Conservation (phyloP, 148 eudicot genomes). For the Arbutus unedo region DNA sequence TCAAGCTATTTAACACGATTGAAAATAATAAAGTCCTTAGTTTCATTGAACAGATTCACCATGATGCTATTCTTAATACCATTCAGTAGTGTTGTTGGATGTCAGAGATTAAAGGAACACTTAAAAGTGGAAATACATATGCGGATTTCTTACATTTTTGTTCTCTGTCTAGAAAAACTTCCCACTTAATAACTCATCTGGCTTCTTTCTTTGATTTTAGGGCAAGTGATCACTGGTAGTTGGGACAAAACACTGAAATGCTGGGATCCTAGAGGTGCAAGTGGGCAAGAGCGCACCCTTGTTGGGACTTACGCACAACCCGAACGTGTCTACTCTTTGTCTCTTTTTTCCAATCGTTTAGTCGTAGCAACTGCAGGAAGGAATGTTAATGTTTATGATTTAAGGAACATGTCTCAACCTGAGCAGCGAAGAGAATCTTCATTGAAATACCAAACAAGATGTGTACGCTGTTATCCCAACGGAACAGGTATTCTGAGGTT, state of each 20-base stretch:
- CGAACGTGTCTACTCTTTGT: conserved; percentile 92
- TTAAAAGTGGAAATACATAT: not conserved
- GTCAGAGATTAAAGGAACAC: not conserved
- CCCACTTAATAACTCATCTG: not conserved
- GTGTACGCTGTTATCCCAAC: conserved; percentile 94
- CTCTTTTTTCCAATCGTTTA: conserved; percentile 78
- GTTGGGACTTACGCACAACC: conserved; percentile 91
- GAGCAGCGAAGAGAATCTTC: conserved; percentile 96
- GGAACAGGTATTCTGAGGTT: conserved; percentile 50
- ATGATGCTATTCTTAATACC: not conserved
- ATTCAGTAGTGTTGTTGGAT: not conserved
- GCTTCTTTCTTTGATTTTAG: conserved; percentile 36
- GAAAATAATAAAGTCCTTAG: not conserved
- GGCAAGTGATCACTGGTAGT: conserved; percentile 95
- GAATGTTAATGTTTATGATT: conserved; percentile 91
- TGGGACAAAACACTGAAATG: conserved; percentile 98
- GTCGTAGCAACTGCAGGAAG: conserved; percentile 97
- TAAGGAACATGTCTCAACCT: conserved; percentile 95
- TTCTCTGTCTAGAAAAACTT: not conserved
- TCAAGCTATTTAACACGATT: too few relatives aligned
- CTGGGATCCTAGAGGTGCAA: conserved; percentile 98
- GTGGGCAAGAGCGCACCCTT: conserved; percentile 83
- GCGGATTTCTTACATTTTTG: not conserved
- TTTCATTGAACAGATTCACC: not conserved
- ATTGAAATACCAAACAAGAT: conserved; percentile 89